A percentile compares a stretch with the other conserved stretches of the same genome.
Evolutionary conservation across 768 basidiomycete species (phyloP).

Genomic region (Trametes punicea): DNA sequence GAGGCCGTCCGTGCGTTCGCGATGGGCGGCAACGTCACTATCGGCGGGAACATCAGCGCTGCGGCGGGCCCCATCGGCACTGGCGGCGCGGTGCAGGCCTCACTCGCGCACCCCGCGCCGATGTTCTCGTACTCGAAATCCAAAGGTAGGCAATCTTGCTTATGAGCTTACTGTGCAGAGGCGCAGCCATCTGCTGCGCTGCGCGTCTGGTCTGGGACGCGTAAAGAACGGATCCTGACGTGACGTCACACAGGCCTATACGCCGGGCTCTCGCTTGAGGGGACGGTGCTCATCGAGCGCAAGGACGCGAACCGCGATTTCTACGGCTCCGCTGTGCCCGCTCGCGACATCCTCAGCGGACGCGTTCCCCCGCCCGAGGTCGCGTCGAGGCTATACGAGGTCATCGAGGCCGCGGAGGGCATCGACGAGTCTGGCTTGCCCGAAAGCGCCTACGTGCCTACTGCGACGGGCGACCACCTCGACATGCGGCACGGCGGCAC

Average conservation of each 20-base stretch:
- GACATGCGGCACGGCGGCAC: conserved; percentile 44
- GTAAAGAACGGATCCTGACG: not conserved
- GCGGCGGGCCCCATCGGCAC: conserved; percentile 93
- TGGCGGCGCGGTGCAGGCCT: conserved; percentile 84
- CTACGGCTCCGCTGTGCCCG: conserved; percentile 88
- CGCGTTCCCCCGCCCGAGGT: conserved; percentile 97
- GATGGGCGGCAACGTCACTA: conserved; percentile 92
- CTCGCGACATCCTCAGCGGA: conserved; percentile 87
- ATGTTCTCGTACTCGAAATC: conserved; percentile 98
- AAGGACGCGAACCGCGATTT: conserved; percentile 97
- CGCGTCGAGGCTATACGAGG: conserved; percentile 87
- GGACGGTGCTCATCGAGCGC: conserved; percentile 90
- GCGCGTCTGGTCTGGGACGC: not conserved
- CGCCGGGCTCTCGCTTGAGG: conserved; percentile 92
- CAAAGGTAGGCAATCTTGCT: conserved; percentile 56
- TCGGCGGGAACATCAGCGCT: conserved; percentile 85
- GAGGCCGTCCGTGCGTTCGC: conserved; percentile 96
- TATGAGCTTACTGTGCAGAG: not conserved
- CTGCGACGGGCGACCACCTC: conserved; percentile 56
- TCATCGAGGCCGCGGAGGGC: conserved; percentile 95
- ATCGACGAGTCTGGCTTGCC: conserved; percentile 84
- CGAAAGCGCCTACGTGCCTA: conserved; percentile 75
- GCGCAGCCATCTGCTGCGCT: not conserved
- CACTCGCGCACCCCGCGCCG: conserved; percentile 87
- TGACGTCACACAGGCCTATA: conserved; percentile 64